Conservation (phyloP, 768 basidiomycete species). For the Boletus pseudo-olivaceus region DNA sequence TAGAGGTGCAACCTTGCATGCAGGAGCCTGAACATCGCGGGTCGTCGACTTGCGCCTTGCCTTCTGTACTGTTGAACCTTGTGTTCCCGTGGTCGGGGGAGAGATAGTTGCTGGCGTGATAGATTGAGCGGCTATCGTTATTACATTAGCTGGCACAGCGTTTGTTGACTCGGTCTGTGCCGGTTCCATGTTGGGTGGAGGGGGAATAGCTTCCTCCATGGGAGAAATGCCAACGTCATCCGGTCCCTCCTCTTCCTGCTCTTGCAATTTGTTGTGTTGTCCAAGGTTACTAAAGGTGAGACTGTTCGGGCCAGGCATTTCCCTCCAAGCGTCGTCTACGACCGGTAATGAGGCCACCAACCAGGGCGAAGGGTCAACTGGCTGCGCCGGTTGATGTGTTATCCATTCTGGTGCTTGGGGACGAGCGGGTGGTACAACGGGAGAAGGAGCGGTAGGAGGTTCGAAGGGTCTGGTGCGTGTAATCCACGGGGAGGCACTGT, state of each 20-base stretch:
- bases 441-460: slow-evolving; percentile 15
- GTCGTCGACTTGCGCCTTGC: slow-evolving; percentile 27
- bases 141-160: not conserved
- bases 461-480: slow-evolving; percentile 19
- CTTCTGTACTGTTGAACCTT: slow-evolving; percentile 23
- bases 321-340: slow-evolving; percentile 47
- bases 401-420: slow-evolving; percentile 38
- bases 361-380: slow-evolving; percentile 54
- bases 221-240: slow-evolving; percentile 17
- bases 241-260: slow-evolving; percentile 31
- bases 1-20: slow-evolving; percentile 15
- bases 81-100: slow-evolving; percentile 11
- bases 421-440: slow-evolving; percentile 21
- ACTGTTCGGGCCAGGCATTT: slow-evolving; percentile 42
- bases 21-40: slow-evolving; percentile 23
- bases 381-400: slow-evolving; percentile 17
- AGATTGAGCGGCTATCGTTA: slow-evolving; percentile 2
- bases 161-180: slow-evolving; percentile 16
- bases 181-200: slow-evolving; percentile 11
- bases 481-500: slow-evolving; percentile 23
- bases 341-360: slow-evolving; percentile 43
- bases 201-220: slow-evolving; percentile 13
- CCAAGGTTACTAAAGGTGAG: slow-evolving; percentile 57
- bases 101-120: slow-evolving; percentile 9
- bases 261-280: slow-evolving; percentile 55